Percentiles rank a stretch among this genome's conserved stretches.
Conservation (phyloP, 192 early-diverging fungal genomes). For the Spizellomyces sp. region DNA sequence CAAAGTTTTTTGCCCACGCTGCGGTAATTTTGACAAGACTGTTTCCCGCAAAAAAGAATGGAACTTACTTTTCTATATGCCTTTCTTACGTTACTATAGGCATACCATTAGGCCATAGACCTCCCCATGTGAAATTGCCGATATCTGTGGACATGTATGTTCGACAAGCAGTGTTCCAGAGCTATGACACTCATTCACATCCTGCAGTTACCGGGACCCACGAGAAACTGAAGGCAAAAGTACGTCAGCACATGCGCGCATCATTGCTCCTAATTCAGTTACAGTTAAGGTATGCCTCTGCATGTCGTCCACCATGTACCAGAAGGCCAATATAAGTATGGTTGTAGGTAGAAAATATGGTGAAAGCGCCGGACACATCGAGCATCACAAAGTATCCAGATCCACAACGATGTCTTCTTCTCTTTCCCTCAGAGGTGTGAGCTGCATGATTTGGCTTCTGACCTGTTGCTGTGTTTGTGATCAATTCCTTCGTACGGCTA, state of each 20-base stretch:
- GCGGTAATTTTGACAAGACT: not conserved
- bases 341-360: constrained; percentile 14
- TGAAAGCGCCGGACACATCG: not conserved
- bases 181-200: not conserved
- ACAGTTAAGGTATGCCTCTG: constrained; percentile 49
- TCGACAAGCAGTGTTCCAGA: not conserved
- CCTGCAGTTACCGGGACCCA: constrained; percentile 71
- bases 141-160: constrained; percentile 71
- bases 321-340: not conserved
- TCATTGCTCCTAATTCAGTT: constrained; percentile 72
- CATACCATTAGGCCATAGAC: constrained; percentile 49
- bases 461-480: constrained; percentile 3
- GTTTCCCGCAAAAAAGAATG: no score
- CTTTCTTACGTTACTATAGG: not conserved
- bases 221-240: constrained; percentile 82
- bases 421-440: constrained; percentile 84
- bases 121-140: constrained; percentile 71
- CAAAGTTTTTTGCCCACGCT: constrained; percentile 27
- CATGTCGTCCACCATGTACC: not conserved
- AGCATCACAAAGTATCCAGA: constrained; percentile 52
- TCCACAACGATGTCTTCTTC: constrained; percentile 67
- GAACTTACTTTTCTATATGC: not conserved
- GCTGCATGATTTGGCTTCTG: not conserved
- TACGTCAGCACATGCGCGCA: constrained; percentile 82
- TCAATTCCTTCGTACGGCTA: constrained; percentile 3